Evolutionary conservation across 2,329 filamentous ascomycete genomes (phyloP), one percentile per base, ranked within the genome.

Genomic region (Botrytis sinoallii): DNA sequence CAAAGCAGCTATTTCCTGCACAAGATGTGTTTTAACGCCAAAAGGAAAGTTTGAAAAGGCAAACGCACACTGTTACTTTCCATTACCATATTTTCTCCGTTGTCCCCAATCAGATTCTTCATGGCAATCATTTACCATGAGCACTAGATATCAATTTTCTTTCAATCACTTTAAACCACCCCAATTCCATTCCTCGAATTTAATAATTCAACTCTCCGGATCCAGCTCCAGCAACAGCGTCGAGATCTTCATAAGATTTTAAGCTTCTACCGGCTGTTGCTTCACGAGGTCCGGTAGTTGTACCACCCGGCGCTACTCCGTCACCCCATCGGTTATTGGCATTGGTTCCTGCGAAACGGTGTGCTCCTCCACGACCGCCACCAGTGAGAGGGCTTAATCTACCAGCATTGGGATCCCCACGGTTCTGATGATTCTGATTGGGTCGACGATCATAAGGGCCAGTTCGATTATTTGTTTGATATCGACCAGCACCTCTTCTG

Each of bases 191-290:
- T n/a, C 22, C 66, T 32, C 7, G 7, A 70, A 46, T 48, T 78
- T 74, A 98, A 81, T 98, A 98, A 83, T 98, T 97, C 79, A 98
- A 85, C 84, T 98, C 95, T 42, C 93, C 92, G 59, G 91, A 90
- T 59, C 91, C 93, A 52, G 88, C 86, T 22, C 91, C 89, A 55
- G 90, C 90, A 74, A 92, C 91, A 64, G 97, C 95, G 84, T 99
- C 96, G 38, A 99, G 86, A 81, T 99, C 96, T 83, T 99, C 97
- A 81, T 99, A 99, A 82, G 94, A 98, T 87, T 97, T 97, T 77
- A 99, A 85, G 75, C 93, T 97, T 73, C 96, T 90, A 8, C 96
- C 96, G 78, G 97, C 93, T 0, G 97, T 94, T 18, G 96, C 95
- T 83, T 98, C 95, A 32, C 93, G 89, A 32, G 96, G 95, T 0